Percentiles rank a stretch among this genome's conserved stretches.
Evolutionary conservation across 1,284 basidiomycete genomes (phyloP).

Genomic region (Microbotryomycetes sp.): DNA sequence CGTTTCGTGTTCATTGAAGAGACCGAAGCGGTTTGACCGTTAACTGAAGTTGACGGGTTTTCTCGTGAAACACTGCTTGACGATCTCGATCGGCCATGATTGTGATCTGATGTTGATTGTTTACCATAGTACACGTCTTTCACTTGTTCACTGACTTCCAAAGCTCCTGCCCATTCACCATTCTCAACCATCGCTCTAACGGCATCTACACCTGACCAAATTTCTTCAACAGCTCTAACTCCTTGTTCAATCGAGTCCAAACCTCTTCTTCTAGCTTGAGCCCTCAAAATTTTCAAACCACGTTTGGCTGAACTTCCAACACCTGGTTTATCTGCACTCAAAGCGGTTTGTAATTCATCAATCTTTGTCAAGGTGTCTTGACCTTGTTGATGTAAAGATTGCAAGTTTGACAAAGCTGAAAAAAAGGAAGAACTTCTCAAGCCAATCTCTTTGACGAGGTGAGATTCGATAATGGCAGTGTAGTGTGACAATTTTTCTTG

Average conservation of each 20-base stretch:
- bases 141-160: conserved; percentile 68
- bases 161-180: conserved; percentile 77
- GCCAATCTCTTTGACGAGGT: conserved; percentile 88
- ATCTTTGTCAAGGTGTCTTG: conserved; percentile 74
- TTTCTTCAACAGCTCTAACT: conserved; percentile 50
- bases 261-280: conserved; percentile 58
- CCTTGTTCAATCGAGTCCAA: conserved; percentile 57
- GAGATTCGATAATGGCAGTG: conserved; percentile 89
- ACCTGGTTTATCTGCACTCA: conserved; percentile 55
- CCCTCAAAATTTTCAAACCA: conserved; percentile 65
- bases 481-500: conserved; percentile 91
- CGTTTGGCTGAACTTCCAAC: conserved; percentile 69
- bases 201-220: conserved; percentile 62
- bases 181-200: conserved; percentile 65
- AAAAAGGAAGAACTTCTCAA: conserved; percentile 90
- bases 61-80: not conserved
- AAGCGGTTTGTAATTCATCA: conserved; percentile 59
- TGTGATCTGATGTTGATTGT: conserved; percentile 40
- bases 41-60: not conserved
- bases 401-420: conserved; percentile 86
- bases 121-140: conserved; percentile 53
- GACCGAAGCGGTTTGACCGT: conserved; percentile 2
- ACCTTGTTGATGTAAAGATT: conserved; percentile 84
- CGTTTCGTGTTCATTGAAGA: not conserved
- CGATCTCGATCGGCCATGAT: not conserved